Evolutionary conservation across 768 basidiomycete genomes (phyloP).

Genomic region (Boletus rubroflammeus): DNA sequence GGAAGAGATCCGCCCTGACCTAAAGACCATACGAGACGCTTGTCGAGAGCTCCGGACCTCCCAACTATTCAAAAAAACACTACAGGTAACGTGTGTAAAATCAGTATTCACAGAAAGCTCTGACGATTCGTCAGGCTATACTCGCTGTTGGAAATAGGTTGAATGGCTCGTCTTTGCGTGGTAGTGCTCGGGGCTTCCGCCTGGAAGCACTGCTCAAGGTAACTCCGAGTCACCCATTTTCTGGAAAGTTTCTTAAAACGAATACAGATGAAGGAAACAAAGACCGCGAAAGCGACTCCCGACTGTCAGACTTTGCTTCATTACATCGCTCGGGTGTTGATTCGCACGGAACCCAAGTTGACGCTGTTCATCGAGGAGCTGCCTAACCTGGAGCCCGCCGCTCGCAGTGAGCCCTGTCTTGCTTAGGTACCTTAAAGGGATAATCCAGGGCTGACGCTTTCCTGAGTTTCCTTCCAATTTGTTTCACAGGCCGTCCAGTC

Average conservation of each 20-base stretch:
- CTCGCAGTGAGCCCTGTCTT: slow-evolving; percentile 53
- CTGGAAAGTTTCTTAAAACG: not conserved
- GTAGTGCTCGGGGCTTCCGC: slow-evolving; percentile 81
- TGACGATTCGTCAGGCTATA: slow-evolving; percentile 47
- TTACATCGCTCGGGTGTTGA: slow-evolving; percentile 74
- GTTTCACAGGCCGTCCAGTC: slow-evolving; percentile 57
- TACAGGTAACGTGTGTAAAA: slow-evolving; percentile 46
- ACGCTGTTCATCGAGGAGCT: slow-evolving; percentile 76
- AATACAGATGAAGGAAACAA: slow-evolving; percentile 78
- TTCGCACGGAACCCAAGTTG: slow-evolving; percentile 62
- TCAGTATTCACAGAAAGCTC: not conserved
- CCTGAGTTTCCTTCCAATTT: slow-evolving; percentile 69
- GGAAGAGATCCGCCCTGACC: slow-evolving; percentile 78
- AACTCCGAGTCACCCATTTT: not conserved
- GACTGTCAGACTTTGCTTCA: slow-evolving; percentile 89
- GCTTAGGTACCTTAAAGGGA: not conserved
- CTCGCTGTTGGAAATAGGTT: slow-evolving; percentile 77
- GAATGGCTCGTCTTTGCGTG: slow-evolving; percentile 80
- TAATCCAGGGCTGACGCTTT: not conserved
- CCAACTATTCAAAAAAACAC: slow-evolving; percentile 58
- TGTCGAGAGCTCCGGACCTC: slow-evolving; percentile 66
- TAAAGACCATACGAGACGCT: slow-evolving; percentile 69
- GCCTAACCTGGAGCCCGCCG: slow-evolving; percentile 78
- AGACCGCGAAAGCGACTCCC: slow-evolving; percentile 59
- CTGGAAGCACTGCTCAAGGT: slow-evolving; percentile 83